phyloP scores from a whole-genome alignment of 495 filamentous ascomycete genomes.

The Aspergillus bridgeri region DNA sequence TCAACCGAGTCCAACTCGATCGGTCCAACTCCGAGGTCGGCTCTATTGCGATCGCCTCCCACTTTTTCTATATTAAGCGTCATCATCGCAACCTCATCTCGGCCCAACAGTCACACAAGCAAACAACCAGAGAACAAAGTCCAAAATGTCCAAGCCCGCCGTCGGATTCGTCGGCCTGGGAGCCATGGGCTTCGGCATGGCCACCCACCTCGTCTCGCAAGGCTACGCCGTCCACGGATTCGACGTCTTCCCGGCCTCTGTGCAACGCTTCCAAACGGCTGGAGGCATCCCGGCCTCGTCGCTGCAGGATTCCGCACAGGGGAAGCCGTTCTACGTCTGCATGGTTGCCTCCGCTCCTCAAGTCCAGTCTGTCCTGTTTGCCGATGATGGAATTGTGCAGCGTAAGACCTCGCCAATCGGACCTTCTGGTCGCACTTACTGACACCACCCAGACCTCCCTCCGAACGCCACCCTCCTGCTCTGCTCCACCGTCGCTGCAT shows the following conservation, averaged over 20 bases:
- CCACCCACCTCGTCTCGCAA: slow-evolving; percentile 67
- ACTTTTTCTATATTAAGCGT: slow-evolving; percentile 4
- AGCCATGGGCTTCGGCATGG: slow-evolving; percentile 89
- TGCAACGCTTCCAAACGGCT: slow-evolving; percentile 64
- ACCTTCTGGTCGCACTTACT: not conserved
- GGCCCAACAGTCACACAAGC: not conserved
- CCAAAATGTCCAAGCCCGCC: slow-evolving; percentile 43
- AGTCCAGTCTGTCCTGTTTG: slow-evolving; percentile 62
- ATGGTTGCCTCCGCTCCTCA: slow-evolving; percentile 80
- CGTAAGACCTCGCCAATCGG: slow-evolving; percentile 6
- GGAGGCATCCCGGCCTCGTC: slow-evolving; percentile 61
- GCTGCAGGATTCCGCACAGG: slow-evolving; percentile 59
- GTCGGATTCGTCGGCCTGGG: slow-evolving; percentile 80
- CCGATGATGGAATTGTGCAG: slow-evolving; percentile 54
- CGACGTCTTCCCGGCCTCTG: slow-evolving; percentile 69
- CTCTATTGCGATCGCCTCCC: slow-evolving; percentile 7
- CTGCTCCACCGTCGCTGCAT: slow-evolving; percentile 71
- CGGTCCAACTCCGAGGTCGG: not conserved
- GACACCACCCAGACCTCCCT: slow-evolving; percentile 41
- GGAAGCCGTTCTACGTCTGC: slow-evolving; percentile 61
- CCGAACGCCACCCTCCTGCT: slow-evolving; percentile 61
- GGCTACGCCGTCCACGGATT: slow-evolving; percentile 69
- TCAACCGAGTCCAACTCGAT: not conserved
- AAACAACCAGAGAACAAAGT: not conserved
- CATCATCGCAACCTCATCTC: not conserved